phyloP scores from a whole-genome alignment of 2,329 filamentous ascomycete genomes.

The Aspergillus pseudonomiae region DNA sequence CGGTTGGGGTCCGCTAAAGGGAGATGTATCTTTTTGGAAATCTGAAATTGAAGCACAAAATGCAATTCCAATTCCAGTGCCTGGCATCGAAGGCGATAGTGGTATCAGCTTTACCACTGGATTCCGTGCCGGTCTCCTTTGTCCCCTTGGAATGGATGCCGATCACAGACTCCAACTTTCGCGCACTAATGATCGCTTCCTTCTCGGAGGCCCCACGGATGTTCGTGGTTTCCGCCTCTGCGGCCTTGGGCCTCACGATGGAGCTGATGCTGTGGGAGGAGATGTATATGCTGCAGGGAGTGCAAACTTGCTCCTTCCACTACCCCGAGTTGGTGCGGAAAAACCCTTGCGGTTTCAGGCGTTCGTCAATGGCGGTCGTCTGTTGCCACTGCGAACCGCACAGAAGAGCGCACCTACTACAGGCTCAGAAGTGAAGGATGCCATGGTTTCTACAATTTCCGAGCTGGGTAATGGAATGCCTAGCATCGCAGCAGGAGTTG shows the following conservation, averaged over 20 bases:
- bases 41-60: conserved; percentile 81
- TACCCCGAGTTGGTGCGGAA: conserved; percentile 79
- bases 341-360: conserved; percentile 84
- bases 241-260: conserved; percentile 86
- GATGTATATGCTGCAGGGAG: conserved; percentile 90
- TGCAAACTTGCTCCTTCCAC: conserved; percentile 79
- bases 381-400: conserved; percentile 72
- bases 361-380: conserved; percentile 86
- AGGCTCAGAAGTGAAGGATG: conserved; percentile 48
- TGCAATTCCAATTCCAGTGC: conserved; percentile 73
- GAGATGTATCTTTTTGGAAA: conserved; percentile 93
- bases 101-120: conserved; percentile 83
- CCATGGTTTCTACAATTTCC: conserved; percentile 61
- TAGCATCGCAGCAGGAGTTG: conserved; percentile 82
- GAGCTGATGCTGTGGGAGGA: conserved; percentile 81
- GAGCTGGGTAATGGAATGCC: conserved; percentile 77
- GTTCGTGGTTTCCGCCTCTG: conserved; percentile 90
- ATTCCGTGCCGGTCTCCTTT: conserved; percentile 79
- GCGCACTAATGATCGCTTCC: conserved; percentile 90
- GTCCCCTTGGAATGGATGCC: conserved; percentile 71
- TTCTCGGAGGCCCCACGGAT: conserved; percentile 90
- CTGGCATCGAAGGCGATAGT: conserved; percentile 67
- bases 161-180: conserved; percentile 63
- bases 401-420: conserved; percentile 51
- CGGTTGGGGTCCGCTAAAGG: conserved; percentile 78